Evolutionary conservation across 2,329 filamentous ascomycete species (phyloP).

Genomic region (Golovinomyces cichoracearum): DNA sequence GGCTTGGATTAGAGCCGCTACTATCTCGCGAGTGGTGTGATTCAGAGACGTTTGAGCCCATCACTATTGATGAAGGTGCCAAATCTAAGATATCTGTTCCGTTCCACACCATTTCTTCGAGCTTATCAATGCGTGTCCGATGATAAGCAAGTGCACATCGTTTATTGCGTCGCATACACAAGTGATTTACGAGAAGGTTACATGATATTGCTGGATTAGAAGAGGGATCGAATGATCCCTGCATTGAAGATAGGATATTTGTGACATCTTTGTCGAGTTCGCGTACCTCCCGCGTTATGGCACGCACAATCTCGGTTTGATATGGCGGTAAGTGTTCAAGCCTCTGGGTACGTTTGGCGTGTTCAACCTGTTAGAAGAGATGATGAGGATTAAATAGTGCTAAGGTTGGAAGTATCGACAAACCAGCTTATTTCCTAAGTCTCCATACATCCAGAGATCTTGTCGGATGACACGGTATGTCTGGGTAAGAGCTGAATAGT

Average conservation of each 20-base stretch:
- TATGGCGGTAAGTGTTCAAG: conserved; percentile 71
- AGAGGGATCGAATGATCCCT: conserved; percentile 66
- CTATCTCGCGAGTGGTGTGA: background rate
- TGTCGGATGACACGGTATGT: background rate
- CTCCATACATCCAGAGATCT: conserved; percentile 36
- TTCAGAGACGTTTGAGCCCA: conserved; percentile 8
- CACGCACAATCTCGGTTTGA: conserved; percentile 70
- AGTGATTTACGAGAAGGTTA: conserved; percentile 71
- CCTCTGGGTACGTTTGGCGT: conserved; percentile 83
- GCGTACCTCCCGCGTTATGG: conserved; percentile 70
- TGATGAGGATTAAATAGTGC: background rate
- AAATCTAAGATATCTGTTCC: conserved; percentile 61
- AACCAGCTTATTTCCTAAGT: conserved; percentile 43
- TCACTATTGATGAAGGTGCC: conserved; percentile 20
- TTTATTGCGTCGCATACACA: conserved; percentile 90
- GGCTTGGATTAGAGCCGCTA: conserved; percentile 46
- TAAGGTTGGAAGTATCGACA: conserved; percentile 4
- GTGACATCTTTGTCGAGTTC: conserved; percentile 73
- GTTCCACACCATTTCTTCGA: conserved; percentile 84
- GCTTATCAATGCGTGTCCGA: conserved; percentile 62
- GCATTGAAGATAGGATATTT: conserved; percentile 55
- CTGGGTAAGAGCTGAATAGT: too few relatives aligned
- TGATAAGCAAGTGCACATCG: conserved; percentile 88
- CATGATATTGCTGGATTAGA: conserved; percentile 65
- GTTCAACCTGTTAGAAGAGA: conserved; percentile 45